Evolutionary conservation across 2,329 filamentous ascomycete species (phyloP), one percentile per base, ranked within the genome.

Genomic region (Trichoderma breve): DNA sequence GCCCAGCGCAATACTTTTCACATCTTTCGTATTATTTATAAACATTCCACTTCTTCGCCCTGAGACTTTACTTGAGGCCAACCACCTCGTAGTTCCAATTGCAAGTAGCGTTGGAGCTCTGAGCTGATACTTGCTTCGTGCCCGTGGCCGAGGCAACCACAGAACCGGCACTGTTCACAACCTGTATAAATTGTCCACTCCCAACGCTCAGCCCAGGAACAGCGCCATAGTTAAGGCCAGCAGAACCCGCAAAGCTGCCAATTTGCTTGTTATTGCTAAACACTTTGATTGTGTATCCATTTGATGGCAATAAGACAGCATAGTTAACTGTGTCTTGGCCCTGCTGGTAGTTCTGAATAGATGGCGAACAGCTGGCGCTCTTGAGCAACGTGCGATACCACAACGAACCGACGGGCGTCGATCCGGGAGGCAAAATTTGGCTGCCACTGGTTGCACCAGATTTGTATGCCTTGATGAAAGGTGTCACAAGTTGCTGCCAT

Each of bases 391-490:
- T 69, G 1, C 66, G 66, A 18, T 69, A 69, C 66, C 66, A 69
- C 28, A 69, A 21, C 4, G 66, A 69, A 15, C 66, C 66, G 6
- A 69, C 66, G 7, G 66, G 66, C 3, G 28, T 14, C 11, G 66
- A 69, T n/a, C 66, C 66, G 3, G 66, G 55, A 36, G 66, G 66
- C 36, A 69, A 12, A 12, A 69, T 69, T 2, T 69, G 66, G 15
- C 66, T 61, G 36, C 66, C 66, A n/a, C 36, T 51, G 2, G 53
- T 69, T 21, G 66, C 28, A 2, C 66, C 66, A 39, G 34, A 9
- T 26, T 69, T 69, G n/a, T 69, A 69, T 51, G 66, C 66, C n/a
- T 61, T 69, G 8, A 69, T 69, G 28, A 69, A 69, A 8, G 66
- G 66, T 4, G 39, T 53, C 28, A 62, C 67, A 21, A 70, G 39